Base-by-base conservation (phyloP, 495 filamentous ascomycete genomes). In the Pyrenopolyporus hunteri region DNA sequence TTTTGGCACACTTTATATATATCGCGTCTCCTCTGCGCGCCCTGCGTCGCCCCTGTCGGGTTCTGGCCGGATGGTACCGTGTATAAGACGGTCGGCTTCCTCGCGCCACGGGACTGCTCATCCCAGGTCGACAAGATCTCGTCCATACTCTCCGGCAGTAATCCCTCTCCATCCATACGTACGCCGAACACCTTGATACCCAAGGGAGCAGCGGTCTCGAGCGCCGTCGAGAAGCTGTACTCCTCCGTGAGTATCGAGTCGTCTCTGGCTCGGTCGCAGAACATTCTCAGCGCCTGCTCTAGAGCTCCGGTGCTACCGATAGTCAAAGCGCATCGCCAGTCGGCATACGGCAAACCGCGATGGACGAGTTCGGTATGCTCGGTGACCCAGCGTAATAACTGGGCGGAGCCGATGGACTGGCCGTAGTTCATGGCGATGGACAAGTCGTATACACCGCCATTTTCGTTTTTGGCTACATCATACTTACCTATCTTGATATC, bases 1-100 rank as follows among this genome's bases (percentile, higher is more conserved):
- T 90, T 89, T 70, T 87, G 85, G 22, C 85, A 86, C 10, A 96
- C 82, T 9, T 74, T 78, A 76, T 97, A 97, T 26, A 97, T 80
- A 22, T 82, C 87, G 42, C 78, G 72, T 17, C 92, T 77, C 35
- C 93, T 83, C 68, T 80, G 69, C 40, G 68, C 70, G 4, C 84
- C 78, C 72, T 91, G 89, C 11, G 93, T 96, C 33, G 91, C 87
- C 4, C 93, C 93, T 0, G 92, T 96, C 1, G 93, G 93, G 72
- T 98, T 98, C 78, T 96, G 92, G 3, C 93, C 93, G 1, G 88
- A 86, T 2, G 90, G 90, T 22, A 93, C 86, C 0, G 88, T 97
- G 74, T 93, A 98, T 5, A 97, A 67, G 19, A 91, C 75, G 65
- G 81, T 80, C 2, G 93, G 93, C 74, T 90, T 95, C 33, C 80